Percentiles rank a stretch among this genome's conserved stretches.
These are phyloP conservation scores for Ophiostoma tasmaniense DNA, from an alignment of 2,329 filamentous ascomycete genomes.

Conservation along the genomic window DNA sequence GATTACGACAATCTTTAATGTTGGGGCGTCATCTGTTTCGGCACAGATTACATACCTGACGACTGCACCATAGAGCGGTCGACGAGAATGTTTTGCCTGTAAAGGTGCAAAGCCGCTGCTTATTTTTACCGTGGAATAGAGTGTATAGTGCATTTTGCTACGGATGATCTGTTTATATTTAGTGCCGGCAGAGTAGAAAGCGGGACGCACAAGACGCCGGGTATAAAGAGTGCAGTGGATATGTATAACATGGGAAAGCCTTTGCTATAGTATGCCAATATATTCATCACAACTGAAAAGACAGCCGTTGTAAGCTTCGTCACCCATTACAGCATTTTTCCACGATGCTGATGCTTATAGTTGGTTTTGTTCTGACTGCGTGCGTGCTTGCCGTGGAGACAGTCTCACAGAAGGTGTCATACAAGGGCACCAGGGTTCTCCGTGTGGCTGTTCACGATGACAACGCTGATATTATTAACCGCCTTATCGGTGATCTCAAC, in stretches of 20 bases:
- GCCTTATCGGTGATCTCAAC: not conserved
- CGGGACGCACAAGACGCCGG: not conserved
- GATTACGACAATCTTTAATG: not conserved
- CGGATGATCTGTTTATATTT: not conserved
- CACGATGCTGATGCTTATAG: not conserved
- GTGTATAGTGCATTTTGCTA: not conserved
- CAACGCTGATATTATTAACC: not conserved
- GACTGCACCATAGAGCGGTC: no score
- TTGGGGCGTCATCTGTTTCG: not conserved
- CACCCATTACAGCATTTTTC: not conserved
- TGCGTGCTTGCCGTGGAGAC: not conserved
- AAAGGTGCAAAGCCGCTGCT: no score
- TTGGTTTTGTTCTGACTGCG: not conserved
- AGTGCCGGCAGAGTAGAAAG: not conserved
- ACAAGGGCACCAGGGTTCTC: not conserved
- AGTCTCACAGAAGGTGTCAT: not conserved
- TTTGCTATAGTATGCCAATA: not conserved
- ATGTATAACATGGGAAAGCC: not conserved
- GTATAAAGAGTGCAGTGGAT: not conserved
- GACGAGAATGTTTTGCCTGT: no score
- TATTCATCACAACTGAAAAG: not conserved
- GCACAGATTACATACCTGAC: no score
- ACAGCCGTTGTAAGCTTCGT: not conserved
- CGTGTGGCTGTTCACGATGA: not conserved
- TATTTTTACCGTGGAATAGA: not conserved